Evolutionary conservation across 495 filamentous ascomycete genomes (phyloP).

Genomic region (Daldinia grandis): DNA sequence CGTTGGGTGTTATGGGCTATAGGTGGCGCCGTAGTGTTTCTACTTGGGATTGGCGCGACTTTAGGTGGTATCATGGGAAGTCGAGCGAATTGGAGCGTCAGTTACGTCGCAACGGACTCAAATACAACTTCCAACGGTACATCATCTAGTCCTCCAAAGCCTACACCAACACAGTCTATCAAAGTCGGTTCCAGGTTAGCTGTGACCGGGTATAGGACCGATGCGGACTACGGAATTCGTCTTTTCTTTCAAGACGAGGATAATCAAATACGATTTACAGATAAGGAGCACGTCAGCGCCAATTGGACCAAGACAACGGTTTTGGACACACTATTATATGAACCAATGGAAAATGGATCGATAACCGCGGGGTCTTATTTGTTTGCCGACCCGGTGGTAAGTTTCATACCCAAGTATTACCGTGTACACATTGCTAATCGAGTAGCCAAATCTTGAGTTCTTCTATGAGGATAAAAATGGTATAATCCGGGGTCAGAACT

Average conservation of each 20-base stretch:
- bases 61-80: conserved; percentile 18
- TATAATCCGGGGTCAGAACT: conserved; percentile 34
- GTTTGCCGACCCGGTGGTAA: conserved; percentile 19
- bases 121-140: conserved; percentile 23
- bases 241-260: conserved; percentile 32
- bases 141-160: not conserved
- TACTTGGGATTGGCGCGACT: conserved; percentile 9
- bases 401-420: not conserved
- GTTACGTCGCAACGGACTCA: not conserved
- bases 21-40: conserved; percentile 1
- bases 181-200: conserved; percentile 21
- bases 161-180: conserved; percentile 4
- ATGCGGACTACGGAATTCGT: conserved; percentile 27
- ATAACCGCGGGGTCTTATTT: conserved; percentile 30
- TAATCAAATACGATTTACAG: conserved; percentile 24
- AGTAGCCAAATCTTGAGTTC: conserved; percentile 35
- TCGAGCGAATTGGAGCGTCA: not conserved
- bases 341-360: conserved; percentile 20
- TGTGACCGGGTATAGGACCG: conserved; percentile 28
- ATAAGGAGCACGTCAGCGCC: conserved; percentile 17
- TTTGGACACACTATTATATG: conserved; percentile 23
- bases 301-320: conserved; percentile 22
- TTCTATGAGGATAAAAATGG: conserved; percentile 36
- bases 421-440: not conserved
- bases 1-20: conserved; percentile 23